phyloP scores from a whole-genome alignment of 352 stramenopile genomes.

The Globisporangium perplexum region DNA sequence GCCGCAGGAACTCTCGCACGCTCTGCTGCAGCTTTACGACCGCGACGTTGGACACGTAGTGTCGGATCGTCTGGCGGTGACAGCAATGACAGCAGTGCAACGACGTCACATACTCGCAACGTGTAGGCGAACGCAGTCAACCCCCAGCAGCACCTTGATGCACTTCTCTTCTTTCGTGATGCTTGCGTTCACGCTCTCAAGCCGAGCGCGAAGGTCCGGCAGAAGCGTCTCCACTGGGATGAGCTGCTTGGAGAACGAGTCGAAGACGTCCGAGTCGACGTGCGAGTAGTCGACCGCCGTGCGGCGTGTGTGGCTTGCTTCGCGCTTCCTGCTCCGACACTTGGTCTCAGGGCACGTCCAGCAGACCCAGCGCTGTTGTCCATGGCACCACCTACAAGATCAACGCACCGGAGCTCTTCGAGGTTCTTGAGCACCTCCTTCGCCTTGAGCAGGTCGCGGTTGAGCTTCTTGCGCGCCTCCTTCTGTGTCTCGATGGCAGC shows the following conservation, averaged over 20 bases:
- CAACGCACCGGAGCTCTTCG: constrained; percentile 30
- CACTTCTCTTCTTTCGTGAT: constrained; percentile 43
- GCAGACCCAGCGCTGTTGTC: not conserved
- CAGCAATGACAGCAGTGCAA: not conserved
- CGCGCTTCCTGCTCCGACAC: constrained; percentile 3
- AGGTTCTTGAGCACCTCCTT: constrained; percentile 35
- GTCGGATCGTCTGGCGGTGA: constrained; percentile 26
- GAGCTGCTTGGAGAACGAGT: constrained; percentile 63
- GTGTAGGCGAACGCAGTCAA: no score
- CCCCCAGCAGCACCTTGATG: constrained; percentile 48
- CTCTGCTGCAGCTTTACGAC: constrained; percentile 33
- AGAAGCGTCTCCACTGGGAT: constrained; percentile 40
- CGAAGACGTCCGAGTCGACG: constrained; percentile 61
- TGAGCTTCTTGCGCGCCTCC: constrained; percentile 38
- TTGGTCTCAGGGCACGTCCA: no score
- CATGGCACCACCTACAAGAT: not conserved
- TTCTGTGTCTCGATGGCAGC: constrained; percentile 33
- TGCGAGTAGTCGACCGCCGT: constrained; percentile 20
- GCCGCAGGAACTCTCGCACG: constrained; percentile 27
- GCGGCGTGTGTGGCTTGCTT: constrained; percentile 2
- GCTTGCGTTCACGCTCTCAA: constrained; percentile 30
- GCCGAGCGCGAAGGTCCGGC: constrained; percentile 27
- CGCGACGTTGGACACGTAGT: constrained; percentile 38
- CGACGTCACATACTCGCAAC: not conserved
- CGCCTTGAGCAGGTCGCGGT: constrained; percentile 35